Conservation (phyloP, 805 yeast species). For the Millerozyma acaciae region DNA sequence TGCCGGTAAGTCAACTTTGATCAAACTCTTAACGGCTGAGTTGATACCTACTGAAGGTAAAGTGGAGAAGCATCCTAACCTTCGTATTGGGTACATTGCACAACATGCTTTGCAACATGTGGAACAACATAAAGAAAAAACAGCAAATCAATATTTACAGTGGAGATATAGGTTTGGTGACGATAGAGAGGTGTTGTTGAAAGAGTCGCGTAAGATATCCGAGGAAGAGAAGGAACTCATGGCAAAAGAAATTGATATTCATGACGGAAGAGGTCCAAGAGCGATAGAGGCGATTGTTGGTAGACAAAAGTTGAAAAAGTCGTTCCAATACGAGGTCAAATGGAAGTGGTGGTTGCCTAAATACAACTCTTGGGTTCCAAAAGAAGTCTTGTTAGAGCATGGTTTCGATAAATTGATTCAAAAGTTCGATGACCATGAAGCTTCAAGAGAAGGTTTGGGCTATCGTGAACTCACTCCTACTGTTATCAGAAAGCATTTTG, state of each 20-base stretch:
- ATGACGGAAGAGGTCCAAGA: conserved; percentile 86
- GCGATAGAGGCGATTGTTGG: conserved; percentile 92
- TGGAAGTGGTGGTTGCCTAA: conserved; percentile 87
- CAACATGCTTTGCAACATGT: conserved; percentile 98
- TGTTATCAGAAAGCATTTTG: conserved; percentile 93
- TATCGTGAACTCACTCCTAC: conserved; percentile 65
- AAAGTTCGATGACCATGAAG: conserved; percentile 45
- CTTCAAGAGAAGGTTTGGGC: conserved; percentile 47
- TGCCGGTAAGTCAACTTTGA: conserved; percentile 96
- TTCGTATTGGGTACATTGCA: conserved; percentile 97
- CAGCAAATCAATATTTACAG: conserved; percentile 95
- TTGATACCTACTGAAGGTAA: conserved; percentile 80
- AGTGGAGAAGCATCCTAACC: conserved; percentile 96
- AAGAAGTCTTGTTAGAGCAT: conserved; percentile 72
- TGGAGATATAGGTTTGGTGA: conserved; percentile 99
- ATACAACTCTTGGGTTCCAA: conserved; percentile 89
- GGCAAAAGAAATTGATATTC: conserved; percentile 73
- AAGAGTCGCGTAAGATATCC: conserved; percentile 86
- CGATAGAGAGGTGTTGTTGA: conserved; percentile 92
- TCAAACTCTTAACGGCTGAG: conserved; percentile 91
- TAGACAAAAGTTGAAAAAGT: conserved; percentile 92
- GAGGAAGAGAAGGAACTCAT: conserved; percentile 71
- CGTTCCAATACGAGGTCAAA: conserved; percentile 94
- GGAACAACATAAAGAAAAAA: conserved; percentile 94
- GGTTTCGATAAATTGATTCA: conserved; percentile 43